These are phyloP conservation scores for Brasilioporus rufonigricans DNA, from an alignment of 768 basidiomycete genomes.

Conservation along the genomic window DNA sequence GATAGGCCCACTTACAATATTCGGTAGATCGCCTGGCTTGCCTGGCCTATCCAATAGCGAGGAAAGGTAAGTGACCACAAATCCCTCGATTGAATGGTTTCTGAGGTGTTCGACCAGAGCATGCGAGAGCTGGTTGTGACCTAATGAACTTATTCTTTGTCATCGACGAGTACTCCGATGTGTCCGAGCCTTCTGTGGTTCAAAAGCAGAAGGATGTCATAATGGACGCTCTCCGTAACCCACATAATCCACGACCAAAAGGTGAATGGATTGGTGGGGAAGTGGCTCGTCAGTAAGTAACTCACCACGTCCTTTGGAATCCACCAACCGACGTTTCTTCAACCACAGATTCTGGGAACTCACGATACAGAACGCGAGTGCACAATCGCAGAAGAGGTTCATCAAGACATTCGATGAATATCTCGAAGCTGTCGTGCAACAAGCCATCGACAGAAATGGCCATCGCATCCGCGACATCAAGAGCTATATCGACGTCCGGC, in stretches of 20 bases:
- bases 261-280: conserved; percentile 6
- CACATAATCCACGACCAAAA: conserved; percentile 3
- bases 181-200: conserved; percentile 30
- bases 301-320: too few species aligned
- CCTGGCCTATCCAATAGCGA: conserved; percentile 10
- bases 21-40: conserved; percentile 7
- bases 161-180: conserved; percentile 51
- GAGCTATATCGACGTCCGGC: conserved; percentile 41
- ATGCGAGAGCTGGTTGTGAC: conserved; percentile 41
- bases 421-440: conserved; percentile 1
- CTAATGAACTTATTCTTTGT: conserved; percentile 52
- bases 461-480: conserved; percentile 35
- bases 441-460: conserved; percentile 4
- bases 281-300: conserved; percentile 15
- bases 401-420: background rate
- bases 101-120: conserved; percentile 2
- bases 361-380: conserved; percentile 2
- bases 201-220: conserved; percentile 23
- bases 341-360: conserved; percentile 16
- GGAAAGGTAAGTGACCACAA: conserved; percentile 3
- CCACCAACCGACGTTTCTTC: background rate
- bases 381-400: conserved; percentile 4
- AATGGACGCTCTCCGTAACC: conserved; percentile 18
- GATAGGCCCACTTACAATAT: background rate
- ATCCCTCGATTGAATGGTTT: too few species aligned